Evolutionary conservation across 352 stramenopile genomes (phyloP).

Genomic region (Pythium folliculosum): DNA sequence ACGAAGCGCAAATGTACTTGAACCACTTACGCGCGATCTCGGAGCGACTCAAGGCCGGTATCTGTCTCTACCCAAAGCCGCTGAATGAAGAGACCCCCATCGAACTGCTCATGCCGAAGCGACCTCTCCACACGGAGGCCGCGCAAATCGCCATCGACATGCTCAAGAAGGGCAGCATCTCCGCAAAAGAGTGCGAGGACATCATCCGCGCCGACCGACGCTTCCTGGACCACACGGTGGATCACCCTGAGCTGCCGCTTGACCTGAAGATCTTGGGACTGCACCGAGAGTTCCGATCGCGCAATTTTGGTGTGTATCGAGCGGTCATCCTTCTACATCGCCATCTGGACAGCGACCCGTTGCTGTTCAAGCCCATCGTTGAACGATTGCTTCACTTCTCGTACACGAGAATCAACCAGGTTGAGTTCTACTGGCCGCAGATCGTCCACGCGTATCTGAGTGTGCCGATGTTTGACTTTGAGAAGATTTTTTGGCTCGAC

Average conservation of each 20-base stretch:
- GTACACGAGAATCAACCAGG: conserved; percentile 88
- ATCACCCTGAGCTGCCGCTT: conserved; percentile 83
- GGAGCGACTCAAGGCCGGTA: conserved; percentile 81
- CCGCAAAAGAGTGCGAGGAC: conserved; percentile 85
- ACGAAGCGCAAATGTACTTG: conserved; percentile 83
- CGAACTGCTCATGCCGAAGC: conserved; percentile 88
- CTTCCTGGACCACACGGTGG: conserved; percentile 83
- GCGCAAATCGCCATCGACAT: conserved; percentile 88
- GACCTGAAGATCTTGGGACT: conserved; percentile 85
- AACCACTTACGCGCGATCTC: conserved; percentile 87
- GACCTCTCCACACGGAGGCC: conserved; percentile 74
- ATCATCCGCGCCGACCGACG: conserved; percentile 80
- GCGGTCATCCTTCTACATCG: conserved; percentile 86
- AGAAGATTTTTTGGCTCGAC: conserved; percentile 90
- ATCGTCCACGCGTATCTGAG: conserved; percentile 89
- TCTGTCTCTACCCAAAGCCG: conserved; percentile 86
- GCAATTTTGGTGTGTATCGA: conserved; percentile 80
- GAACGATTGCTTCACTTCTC: conserved; percentile 85
- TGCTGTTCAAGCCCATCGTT: conserved; percentile 88
- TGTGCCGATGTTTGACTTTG: conserved; percentile 88
- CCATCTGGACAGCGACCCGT: conserved; percentile 80
- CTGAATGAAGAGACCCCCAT: conserved; percentile 83
- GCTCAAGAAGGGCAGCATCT: conserved; percentile 82
- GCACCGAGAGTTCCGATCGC: conserved; percentile 84
- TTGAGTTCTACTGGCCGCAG: conserved; percentile 92